These are phyloP conservation scores for Cyberlindnera saturnus DNA, from an alignment of 805 yeast species.

Conservation along the genomic window DNA sequence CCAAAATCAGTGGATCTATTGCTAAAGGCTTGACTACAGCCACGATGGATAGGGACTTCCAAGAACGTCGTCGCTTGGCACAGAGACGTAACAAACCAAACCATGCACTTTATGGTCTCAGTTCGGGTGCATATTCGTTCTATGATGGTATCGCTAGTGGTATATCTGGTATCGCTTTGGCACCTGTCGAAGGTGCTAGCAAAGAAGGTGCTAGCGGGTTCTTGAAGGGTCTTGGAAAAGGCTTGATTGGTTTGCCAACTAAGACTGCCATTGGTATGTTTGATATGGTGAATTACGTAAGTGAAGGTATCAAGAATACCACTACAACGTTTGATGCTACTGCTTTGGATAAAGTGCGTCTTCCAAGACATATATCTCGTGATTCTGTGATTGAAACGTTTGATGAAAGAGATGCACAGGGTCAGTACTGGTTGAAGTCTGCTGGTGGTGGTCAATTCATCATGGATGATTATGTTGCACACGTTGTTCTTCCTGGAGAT, in stretches of 20 bases:
- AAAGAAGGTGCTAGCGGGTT: conserved; percentile 88
- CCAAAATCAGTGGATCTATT: conserved; percentile 87
- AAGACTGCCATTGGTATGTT: conserved; percentile 94
- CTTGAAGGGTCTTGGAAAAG: conserved; percentile 89
- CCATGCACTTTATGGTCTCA: conserved; percentile 79
- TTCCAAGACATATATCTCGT: conserved; percentile 69
- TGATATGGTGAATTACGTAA: conserved; percentile 85
- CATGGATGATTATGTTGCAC: conserved; percentile 77
- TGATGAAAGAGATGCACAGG: conserved; percentile 80
- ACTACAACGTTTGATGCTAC: conserved; percentile 85
- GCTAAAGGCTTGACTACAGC: conserved; percentile 92
- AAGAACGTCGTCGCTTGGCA: conserved; percentile 69
- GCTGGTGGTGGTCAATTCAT: conserved; percentile 75
- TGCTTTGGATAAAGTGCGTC: conserved; percentile 69
- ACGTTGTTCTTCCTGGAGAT: conserved; percentile 74
- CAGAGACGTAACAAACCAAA: conserved; percentile 74
- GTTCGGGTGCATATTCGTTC: conserved; percentile 83
- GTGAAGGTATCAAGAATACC: conserved; percentile 90
- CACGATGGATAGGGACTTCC: conserved; percentile 81
- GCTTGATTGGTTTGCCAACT: conserved; percentile 92
- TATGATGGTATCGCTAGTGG: conserved; percentile 86
- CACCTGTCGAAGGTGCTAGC: conserved; percentile 88
- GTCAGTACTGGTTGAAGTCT: conserved; percentile 85
- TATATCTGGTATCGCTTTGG: conserved; percentile 80
- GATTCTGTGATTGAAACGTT: conserved; percentile 74